Conservation (phyloP, 2,329 filamentous ascomycete genomes). For the Penicillium sp. region DNA sequence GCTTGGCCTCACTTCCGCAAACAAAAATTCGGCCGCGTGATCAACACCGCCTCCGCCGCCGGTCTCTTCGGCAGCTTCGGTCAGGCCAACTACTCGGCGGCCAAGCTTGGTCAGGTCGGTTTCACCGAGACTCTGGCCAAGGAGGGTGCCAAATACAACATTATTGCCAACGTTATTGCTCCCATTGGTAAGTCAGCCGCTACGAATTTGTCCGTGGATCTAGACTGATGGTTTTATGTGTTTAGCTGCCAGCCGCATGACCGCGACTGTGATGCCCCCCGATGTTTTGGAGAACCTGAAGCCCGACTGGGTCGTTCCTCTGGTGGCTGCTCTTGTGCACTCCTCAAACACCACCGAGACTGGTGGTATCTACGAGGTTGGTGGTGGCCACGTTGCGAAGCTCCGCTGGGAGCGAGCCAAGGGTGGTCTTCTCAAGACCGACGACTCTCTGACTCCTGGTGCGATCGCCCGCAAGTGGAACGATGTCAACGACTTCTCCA, state of each 20-base stretch:
- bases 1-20: constrained; percentile 98
- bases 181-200: constrained; percentile 61
- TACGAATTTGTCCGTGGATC: not conserved
- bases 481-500: constrained; percentile 80
- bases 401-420: constrained; percentile 91
- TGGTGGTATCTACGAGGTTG: constrained; percentile 89
- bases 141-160: constrained; percentile 98
- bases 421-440: constrained; percentile 85
- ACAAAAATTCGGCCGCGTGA: constrained; percentile 95
- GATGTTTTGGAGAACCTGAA: constrained; percentile 82
- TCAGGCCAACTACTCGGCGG: constrained; percentile 94
- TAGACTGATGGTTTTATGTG: constrained; percentile 8
- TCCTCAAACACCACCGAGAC: constrained; percentile 79
- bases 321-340: constrained; percentile 87
- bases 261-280: constrained; percentile 91
- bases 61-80: constrained; percentile 95
- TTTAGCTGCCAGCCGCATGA: constrained; percentile 88
- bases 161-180: constrained; percentile 89
- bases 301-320: constrained; percentile 92
- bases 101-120: constrained; percentile 91
- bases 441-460: constrained; percentile 82
- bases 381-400: constrained; percentile 90
- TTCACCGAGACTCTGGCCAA: constrained; percentile 98
- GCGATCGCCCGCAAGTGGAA: constrained; percentile 89
- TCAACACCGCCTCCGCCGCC: constrained; percentile 95